These are phyloP conservation scores for Paramyrothecium sp. DNA, from an alignment of 2,329 filamentous ascomycete genomes.

Conservation along the genomic window DNA sequence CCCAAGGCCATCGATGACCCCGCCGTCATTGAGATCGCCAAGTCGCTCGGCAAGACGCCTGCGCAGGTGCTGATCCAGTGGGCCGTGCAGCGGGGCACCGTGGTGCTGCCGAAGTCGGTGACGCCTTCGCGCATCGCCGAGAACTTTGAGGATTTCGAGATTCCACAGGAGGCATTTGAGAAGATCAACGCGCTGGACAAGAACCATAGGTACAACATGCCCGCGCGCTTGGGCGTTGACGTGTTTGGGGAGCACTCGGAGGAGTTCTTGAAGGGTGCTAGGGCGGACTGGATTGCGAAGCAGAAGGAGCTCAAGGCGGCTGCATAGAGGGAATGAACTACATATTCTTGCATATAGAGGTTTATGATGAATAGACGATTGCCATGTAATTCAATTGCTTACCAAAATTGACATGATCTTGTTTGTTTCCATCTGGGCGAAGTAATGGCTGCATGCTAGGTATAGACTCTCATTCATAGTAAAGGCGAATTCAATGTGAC, in stretches of 20 bases:
- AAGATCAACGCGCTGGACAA: constrained; percentile 35
- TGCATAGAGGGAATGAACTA: not conserved
- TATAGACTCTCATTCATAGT: too few relatives aligned
- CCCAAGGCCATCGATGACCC: constrained; percentile 52
- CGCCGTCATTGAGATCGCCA: constrained; percentile 50
- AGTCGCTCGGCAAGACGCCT: constrained; percentile 48
- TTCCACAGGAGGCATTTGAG: constrained; percentile 33
- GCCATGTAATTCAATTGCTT: not conserved
- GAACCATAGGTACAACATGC: constrained; percentile 41
- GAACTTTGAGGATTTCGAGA: constrained; percentile 50
- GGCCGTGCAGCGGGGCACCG: constrained; percentile 65
- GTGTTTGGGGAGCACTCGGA: constrained; percentile 37
- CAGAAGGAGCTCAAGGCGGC: constrained; percentile 7
- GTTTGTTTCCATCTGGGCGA: too few relatives aligned
- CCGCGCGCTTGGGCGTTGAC: constrained; percentile 37
- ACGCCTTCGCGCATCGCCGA: constrained; percentile 65
- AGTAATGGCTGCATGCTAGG: too few relatives aligned
- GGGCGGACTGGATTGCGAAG: constrained; percentile 9
- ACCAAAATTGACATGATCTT: not conserved
- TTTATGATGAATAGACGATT: not conserved
- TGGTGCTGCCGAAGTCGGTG: constrained; percentile 69
- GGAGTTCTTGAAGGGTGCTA: constrained; percentile 5
- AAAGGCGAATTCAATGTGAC: too few relatives aligned
- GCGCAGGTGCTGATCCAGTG: constrained; percentile 54
- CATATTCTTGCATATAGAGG: not conserved